These are phyloP conservation scores for Globisporangium solare DNA, from an alignment of 352 stramenopile species.

Conservation along the genomic window DNA sequence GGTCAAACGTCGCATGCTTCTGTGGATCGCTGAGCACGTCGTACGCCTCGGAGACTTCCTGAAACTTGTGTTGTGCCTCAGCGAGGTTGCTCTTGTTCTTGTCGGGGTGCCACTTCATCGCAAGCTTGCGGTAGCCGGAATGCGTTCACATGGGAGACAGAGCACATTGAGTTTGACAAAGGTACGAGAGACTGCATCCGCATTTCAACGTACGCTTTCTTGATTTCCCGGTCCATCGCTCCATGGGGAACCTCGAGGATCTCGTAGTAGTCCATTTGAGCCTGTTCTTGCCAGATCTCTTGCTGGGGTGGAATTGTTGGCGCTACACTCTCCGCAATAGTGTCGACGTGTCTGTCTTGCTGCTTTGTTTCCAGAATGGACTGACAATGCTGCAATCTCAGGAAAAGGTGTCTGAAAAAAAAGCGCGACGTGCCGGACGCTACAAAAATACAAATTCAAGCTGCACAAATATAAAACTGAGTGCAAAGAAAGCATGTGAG, in stretches of 20 bases:
- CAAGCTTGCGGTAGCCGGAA: slow-evolving; percentile 88
- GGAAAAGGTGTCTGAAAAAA: background rate
- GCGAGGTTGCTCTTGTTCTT: slow-evolving; percentile 90
- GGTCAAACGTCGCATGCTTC: slow-evolving; percentile 91
- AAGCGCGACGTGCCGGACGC: background rate
- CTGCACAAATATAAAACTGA: background rate
- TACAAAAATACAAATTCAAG: background rate
- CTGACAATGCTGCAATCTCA: too few species aligned
- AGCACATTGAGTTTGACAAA: background rate
- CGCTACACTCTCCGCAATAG: too few species aligned
- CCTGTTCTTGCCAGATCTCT: too few species aligned
- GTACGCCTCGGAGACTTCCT: slow-evolving; percentile 94
- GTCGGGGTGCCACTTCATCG: slow-evolving; percentile 94
- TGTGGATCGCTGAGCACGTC: slow-evolving; percentile 91
- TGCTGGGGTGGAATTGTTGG: too few species aligned
- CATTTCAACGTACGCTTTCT: slow-evolving; percentile 77
- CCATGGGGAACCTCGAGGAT: slow-evolving; percentile 82
- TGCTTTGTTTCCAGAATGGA: background rate
- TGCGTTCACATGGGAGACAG: background rate
- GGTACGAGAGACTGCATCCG: too few species aligned
- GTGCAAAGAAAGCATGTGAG: background rate
- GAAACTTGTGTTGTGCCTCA: slow-evolving; percentile 91
- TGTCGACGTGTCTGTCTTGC: background rate
- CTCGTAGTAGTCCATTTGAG: slow-evolving; percentile 89
- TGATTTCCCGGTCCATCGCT: slow-evolving; percentile 85